A percentile compares a stretch with the other conserved stretches of the same genome.
Conservation (phyloP, 257 asterid species). For the Ballota nigra region DNA sequence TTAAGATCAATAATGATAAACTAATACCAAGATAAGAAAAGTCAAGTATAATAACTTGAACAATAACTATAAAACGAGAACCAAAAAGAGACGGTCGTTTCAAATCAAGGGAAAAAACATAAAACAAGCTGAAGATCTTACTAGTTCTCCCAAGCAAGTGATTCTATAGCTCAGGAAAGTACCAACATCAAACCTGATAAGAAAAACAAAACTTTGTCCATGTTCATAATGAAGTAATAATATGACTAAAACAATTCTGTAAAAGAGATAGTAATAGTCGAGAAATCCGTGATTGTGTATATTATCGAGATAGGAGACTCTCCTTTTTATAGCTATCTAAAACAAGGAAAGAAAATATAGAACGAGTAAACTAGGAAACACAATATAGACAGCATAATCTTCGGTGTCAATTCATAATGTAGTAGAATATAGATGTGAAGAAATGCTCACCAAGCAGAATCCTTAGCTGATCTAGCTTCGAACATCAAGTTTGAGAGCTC, state of each 20-base stretch:
- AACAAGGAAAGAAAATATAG: background rate
- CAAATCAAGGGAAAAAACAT: background rate
- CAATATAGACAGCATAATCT: background rate
- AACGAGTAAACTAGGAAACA: background rate
- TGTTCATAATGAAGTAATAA: too few relatives aligned
- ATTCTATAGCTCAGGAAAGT: constrained; percentile 67
- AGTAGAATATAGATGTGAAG: background rate
- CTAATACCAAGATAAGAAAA: background rate
- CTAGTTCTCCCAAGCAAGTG: constrained; percentile 64
- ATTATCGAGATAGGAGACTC: background rate
- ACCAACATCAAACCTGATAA: constrained; percentile 82
- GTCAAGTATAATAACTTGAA: background rate
- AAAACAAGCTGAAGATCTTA: constrained; percentile 34
- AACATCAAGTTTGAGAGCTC: constrained; percentile 64
- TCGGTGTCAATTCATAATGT: background rate
- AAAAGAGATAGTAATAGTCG: too few relatives aligned
- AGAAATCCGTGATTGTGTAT: background rate
- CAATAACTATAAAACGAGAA: background rate
- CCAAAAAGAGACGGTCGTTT: background rate
- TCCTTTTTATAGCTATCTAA: background rate
- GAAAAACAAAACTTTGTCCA: too few relatives aligned
- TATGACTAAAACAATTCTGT: too few relatives aligned
- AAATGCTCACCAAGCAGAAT: constrained; percentile 79
- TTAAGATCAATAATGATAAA: too few relatives aligned
- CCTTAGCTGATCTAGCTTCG: constrained; percentile 89